A percentile compares a stretch with the other conserved stretches of the same genome.
Conservation (phyloP, 2,329 filamentous ascomycete genomes). For the Penicillium concentricum region DNA sequence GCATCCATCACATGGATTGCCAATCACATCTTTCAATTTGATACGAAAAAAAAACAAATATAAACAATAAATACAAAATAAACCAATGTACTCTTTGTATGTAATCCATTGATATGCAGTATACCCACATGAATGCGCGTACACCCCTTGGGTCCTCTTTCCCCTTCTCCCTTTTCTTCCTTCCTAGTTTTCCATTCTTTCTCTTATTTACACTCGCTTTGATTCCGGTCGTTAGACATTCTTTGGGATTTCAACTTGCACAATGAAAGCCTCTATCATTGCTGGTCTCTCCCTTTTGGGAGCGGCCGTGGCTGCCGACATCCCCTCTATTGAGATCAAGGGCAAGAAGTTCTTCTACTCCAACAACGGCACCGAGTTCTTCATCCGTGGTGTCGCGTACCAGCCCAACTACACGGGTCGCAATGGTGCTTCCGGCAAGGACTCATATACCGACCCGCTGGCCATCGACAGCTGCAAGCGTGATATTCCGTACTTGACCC, state of each 20-base stretch:
- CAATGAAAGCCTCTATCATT: slow-evolving; percentile 56
- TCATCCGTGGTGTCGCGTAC: slow-evolving; percentile 90
- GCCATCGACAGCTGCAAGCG: slow-evolving; percentile 69
- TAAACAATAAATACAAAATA: background rate
- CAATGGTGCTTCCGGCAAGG: slow-evolving; percentile 40
- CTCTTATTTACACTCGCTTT: slow-evolving; percentile 6
- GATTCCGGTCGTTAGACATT: slow-evolving; percentile 11
- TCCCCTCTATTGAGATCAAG: slow-evolving; percentile 64
- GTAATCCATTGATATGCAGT: background rate
- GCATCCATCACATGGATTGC: background rate
- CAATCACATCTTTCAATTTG: background rate
- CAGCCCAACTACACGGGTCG: slow-evolving; percentile 67
- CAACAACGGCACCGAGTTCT: slow-evolving; percentile 74
- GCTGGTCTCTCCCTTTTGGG: slow-evolving; percentile 55
- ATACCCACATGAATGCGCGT: slow-evolving; percentile 10
- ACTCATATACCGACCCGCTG: slow-evolving; percentile 77
- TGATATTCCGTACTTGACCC: slow-evolving; percentile 76
- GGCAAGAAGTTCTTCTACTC: slow-evolving; percentile 88
- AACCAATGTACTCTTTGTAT: background rate
- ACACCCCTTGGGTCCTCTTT: slow-evolving; percentile 1
- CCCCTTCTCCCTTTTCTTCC: slow-evolving; percentile 10
- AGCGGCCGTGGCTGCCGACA: slow-evolving; percentile 49
- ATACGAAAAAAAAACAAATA: background rate
- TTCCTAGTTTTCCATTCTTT: slow-evolving; percentile 2
- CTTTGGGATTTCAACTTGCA: slow-evolving; percentile 25